Evolutionary conservation across 2,329 filamentous ascomycete species (phyloP).

Genomic region (Lecanosticta acicola): DNA sequence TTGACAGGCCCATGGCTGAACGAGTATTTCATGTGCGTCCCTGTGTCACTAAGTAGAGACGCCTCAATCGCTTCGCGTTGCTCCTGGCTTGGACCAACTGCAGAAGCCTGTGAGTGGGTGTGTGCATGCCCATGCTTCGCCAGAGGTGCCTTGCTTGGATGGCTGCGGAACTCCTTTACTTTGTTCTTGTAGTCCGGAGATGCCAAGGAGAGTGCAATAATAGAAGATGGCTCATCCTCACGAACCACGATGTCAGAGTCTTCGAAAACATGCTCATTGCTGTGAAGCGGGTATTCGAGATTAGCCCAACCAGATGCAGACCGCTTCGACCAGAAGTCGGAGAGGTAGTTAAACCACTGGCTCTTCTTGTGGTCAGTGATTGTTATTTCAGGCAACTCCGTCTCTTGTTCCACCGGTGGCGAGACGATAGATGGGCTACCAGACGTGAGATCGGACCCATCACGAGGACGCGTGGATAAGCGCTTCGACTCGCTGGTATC

Average conservation of each 20-base stretch:
- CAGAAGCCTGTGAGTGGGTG: conserved; percentile 19
- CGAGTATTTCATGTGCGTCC: conserved; percentile 92
- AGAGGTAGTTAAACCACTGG: conserved; percentile 89
- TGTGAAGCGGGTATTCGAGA: conserved; percentile 77
- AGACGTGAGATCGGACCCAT: conserved; percentile 26
- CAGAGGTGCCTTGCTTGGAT: conserved; percentile 21
- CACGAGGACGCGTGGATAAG: conserved; percentile 63
- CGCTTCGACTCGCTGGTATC: conserved; percentile 65
- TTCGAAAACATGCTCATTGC: conserved; percentile 90
- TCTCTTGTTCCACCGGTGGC: conserved; percentile 49
- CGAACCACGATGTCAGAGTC: conserved; percentile 96
- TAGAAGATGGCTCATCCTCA: conserved; percentile 93
- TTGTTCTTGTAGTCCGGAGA: conserved; percentile 83
- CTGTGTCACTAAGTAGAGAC: conserved; percentile 74
- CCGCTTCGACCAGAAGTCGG: conserved; percentile 96
- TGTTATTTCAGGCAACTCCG: conserved; percentile 55
- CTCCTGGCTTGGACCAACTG: conserved; percentile 34
- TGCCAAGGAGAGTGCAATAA: conserved; percentile 87
- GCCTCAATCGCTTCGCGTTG: conserved; percentile 71
- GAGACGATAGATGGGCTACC: conserved; percentile 51
- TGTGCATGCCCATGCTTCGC: conserved; percentile 25
- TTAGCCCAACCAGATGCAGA: conserved; percentile 91
- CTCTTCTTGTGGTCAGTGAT: conserved; percentile 89
- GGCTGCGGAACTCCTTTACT: conserved; percentile 58
- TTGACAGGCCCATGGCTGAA: conserved; percentile 90